Evolutionary conservation across 139 green algal species (phyloP).

Genomic region (Trebouxia sp.): DNA sequence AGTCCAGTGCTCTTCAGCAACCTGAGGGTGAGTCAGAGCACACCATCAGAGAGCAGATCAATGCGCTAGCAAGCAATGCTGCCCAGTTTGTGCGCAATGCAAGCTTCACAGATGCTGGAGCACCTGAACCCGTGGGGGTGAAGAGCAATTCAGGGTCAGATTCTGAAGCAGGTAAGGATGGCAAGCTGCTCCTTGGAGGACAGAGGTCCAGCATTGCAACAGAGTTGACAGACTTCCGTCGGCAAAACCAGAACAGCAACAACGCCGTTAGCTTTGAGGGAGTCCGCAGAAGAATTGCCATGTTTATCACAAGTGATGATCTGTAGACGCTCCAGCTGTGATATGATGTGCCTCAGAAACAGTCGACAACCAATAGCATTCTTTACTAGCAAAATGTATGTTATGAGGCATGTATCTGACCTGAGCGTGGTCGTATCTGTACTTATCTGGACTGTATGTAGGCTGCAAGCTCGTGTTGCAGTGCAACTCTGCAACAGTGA

Average conservation of each 20-base stretch:
- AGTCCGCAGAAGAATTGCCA: constrained; percentile 16
- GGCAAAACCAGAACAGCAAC: constrained; percentile 27
- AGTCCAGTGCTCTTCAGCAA: not conserved
- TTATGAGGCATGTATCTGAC: not conserved
- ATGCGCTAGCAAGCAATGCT: constrained; percentile 14
- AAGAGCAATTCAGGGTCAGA: constrained; percentile 8
- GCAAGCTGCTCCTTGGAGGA: not conserved
- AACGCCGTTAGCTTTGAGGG: constrained; percentile 7
- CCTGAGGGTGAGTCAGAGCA: not conserved
- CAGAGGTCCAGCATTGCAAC: constrained; percentile 6
- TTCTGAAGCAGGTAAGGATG: not conserved
- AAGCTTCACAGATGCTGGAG: not conserved
- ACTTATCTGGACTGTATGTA: not conserved
- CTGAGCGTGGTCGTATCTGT: not conserved
- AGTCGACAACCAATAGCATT: not conserved
- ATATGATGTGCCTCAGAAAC: not conserved
- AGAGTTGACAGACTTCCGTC: constrained; percentile 6
- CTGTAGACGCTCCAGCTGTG: not conserved
- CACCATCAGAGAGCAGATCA: constrained; percentile 24
- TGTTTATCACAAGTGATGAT: constrained; percentile 20
- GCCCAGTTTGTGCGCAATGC: constrained; percentile 11
- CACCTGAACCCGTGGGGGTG: not conserved
- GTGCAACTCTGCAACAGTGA: constrained; percentile 1
- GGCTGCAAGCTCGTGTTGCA: not conserved
- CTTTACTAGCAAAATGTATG: not conserved